These are phyloP conservation scores for Backusella tuberculispora DNA, from an alignment of 192 early-diverging fungal species.

Conservation along the genomic window DNA sequence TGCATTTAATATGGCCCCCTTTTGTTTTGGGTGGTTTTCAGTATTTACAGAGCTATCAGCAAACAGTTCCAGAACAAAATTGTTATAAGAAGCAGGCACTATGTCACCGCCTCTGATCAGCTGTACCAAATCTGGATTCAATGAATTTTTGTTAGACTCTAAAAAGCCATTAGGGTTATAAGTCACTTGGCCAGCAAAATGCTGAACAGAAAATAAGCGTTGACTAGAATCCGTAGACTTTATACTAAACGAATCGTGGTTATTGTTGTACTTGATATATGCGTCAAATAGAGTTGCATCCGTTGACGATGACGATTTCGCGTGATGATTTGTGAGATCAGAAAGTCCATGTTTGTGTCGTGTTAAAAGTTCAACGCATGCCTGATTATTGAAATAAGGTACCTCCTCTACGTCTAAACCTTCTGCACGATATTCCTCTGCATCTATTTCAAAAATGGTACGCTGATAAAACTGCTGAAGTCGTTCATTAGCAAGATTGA, in stretches of 20 bases:
- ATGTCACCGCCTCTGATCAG: conserved; percentile 75
- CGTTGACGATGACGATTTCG: conserved; percentile 51
- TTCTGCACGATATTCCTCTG: conserved; percentile 62
- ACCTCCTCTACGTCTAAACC: conserved; percentile 59
- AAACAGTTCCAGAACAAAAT: conserved; percentile 79
- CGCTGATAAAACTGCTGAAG: conserved; percentile 76
- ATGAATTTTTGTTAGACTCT: conserved; percentile 76
- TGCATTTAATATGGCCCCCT: conserved; percentile 73
- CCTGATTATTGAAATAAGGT: conserved; percentile 63
- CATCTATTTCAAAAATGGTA: conserved; percentile 72
- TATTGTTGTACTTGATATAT: conserved; percentile 54
- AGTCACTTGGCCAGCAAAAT: conserved; percentile 73
- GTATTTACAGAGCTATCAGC: conserved; percentile 71
- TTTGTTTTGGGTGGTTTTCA: conserved; percentile 82
- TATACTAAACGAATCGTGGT: conserved; percentile 51
- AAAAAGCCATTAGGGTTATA: conserved; percentile 71
- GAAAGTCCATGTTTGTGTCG: conserved; percentile 73
- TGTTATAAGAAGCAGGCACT: conserved; percentile 64
- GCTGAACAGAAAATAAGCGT: conserved; percentile 77
- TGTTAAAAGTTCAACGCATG: conserved; percentile 75
- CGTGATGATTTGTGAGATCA: conserved; percentile 57
- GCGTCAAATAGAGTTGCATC: conserved; percentile 58
- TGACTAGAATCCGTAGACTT: conserved; percentile 41
- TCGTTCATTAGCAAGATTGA: conserved; percentile 79
- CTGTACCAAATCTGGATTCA: conserved; percentile 84